Conservation (phyloP, 805 yeast genomes). For the Suhomyces sp. region DNA sequence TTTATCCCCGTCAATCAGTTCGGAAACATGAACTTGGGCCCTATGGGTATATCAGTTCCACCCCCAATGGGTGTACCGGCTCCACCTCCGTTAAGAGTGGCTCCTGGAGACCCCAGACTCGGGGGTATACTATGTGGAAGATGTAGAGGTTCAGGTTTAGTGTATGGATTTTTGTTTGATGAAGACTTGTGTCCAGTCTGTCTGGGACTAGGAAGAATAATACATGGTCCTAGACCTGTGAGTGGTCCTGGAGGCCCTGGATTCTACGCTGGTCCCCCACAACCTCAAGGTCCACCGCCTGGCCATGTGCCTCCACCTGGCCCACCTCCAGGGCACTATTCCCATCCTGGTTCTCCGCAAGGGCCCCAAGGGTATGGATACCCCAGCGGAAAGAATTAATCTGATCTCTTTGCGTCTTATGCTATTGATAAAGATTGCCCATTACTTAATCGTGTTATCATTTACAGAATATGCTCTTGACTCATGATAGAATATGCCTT, state of each 20-base stretch:
- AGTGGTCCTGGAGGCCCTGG: background rate
- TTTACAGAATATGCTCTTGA: too few species aligned
- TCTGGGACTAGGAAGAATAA: conserved; percentile 62
- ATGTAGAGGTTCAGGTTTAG: conserved; percentile 66
- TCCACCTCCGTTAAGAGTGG: conserved; percentile 33
- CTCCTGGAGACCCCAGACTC: conserved; percentile 73
- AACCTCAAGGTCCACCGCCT: background rate
- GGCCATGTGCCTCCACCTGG: background rate
- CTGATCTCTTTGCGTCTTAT: too few species aligned
- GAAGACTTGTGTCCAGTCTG: conserved; percentile 65
- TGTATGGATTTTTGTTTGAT: conserved; percentile 51
- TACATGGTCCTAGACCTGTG: background rate
- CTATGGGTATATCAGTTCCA: background rate
- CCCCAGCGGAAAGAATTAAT: too few species aligned
- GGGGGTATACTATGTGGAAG: conserved; percentile 76
- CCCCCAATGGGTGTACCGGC: background rate
- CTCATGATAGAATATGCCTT: too few species aligned
- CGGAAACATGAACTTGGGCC: conserved; percentile 4
- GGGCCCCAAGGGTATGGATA: too few species aligned
- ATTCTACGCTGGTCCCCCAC: background rate
- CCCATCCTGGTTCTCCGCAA: too few species aligned
- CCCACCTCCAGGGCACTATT: too few species aligned
- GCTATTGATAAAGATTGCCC: too few species aligned
- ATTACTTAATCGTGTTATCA: too few species aligned
- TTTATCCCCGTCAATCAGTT: background rate